Percentiles rank a stretch among this genome's conserved stretches.
Conservation (phyloP, 2,329 filamentous ascomycete genomes). For the Scleromitrula shiraiana region DNA sequence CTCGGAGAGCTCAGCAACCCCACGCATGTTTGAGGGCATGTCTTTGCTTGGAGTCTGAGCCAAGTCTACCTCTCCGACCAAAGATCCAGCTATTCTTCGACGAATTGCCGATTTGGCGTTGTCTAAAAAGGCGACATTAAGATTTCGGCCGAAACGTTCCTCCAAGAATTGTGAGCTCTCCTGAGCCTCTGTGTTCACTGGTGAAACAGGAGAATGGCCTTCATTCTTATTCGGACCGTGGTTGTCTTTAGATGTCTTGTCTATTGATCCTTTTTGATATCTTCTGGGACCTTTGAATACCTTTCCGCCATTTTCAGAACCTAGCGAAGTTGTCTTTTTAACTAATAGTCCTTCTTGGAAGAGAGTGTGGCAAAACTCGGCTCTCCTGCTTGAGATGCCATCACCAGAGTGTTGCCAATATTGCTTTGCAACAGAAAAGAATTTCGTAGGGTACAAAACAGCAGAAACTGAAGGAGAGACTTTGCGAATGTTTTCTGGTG, state of each 20-base stretch:
- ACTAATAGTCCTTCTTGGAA: conserved; percentile 62
- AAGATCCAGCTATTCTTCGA: conserved; percentile 78
- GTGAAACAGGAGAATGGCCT: neutral
- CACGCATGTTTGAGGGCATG: conserved; percentile 41
- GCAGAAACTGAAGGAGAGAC: conserved; percentile 56
- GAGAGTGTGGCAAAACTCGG: conserved; percentile 77
- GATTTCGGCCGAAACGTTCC: conserved; percentile 86
- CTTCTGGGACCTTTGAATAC: conserved; percentile 63
- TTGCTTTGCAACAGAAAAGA: conserved; percentile 71
- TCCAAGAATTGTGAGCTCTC: conserved; percentile 82
- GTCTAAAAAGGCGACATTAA: conserved; percentile 69
- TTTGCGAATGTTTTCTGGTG: conserved; percentile 43
- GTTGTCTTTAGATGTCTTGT: conserved; percentile 28
- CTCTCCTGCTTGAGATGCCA: conserved; percentile 81
- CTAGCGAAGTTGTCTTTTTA: conserved; percentile 32
- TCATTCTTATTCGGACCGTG: conserved; percentile 12
- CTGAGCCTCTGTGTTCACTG: conserved; percentile 29
- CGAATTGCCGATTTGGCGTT: conserved; percentile 81
- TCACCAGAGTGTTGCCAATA: conserved; percentile 98
- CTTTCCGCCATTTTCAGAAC: conserved; percentile 21
- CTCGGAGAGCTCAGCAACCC: conserved; percentile 62
- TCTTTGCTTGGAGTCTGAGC: conserved; percentile 45
- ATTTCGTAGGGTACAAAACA: conserved; percentile 61
- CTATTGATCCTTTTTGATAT: conserved; percentile 60
- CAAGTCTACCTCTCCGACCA: conserved; percentile 65